Base-by-base conservation (phyloP, 768 basidiomycete genomes). In the Cyclocybe cylindracea region DNA sequence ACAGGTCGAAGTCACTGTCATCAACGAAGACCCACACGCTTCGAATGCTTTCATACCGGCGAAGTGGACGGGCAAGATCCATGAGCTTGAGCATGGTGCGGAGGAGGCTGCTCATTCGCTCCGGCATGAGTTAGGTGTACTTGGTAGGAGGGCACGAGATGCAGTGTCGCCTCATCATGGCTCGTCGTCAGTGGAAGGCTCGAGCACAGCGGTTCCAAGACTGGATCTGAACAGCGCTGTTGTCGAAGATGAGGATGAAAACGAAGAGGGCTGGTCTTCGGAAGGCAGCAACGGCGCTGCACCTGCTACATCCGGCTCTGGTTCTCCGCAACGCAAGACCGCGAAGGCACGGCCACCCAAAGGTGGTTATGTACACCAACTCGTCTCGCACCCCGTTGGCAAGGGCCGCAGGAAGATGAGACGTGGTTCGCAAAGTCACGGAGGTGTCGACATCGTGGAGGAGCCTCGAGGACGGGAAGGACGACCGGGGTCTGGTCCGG, bases 181-280 rank as follows among this genome's bases (percentile, higher is more conserved):
- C 32, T 31, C 24, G 51, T 56, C 18, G 13, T 38, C 41, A 50
- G 42, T 48, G 37, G 50, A 45, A 36, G 58, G 50, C 49, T 58
- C 16, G 29, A 40, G 37, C 24, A 24, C 24, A 24, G 24, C 24
- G 2, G 24, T 5, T 24, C 24, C 24, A 24, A 56, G n/a, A 40
- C 55, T 39, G 42, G 60, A 57, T 19, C 36, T 46, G 31, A 19
- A 43, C 44, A 38, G 48, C 34, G 42, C 61, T 55, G 50, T 53
- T 37, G 24, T 24, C 24, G 48, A 50, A 19, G 46, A 56, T 24
- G 45, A 58, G 6, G 74, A 78, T 3, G 81, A 77, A 4, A 82
- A 82, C 13, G 84, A 86, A 1, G 86, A 81, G 53, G 83, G 75
- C 2, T 87, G 85, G 86, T 75, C 77, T 13, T 87, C 85, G 5